Conservation (phyloP, 805 yeast species). For the Sugiyamaella valdiviana region DNA sequence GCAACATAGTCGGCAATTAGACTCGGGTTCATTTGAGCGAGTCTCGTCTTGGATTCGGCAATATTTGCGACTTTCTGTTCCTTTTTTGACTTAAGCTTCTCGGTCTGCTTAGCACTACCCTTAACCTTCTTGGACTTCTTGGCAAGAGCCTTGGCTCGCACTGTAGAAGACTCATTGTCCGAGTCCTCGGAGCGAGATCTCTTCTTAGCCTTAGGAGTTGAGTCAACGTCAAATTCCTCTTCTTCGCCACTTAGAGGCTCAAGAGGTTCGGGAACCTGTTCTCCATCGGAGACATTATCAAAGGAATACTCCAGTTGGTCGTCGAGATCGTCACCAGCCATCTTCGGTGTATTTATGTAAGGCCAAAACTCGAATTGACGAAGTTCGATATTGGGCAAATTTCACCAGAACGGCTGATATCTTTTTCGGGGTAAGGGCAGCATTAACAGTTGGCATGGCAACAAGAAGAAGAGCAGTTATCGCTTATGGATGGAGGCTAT, state of each 20-base stretch:
- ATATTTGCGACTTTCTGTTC: conserved; percentile 62
- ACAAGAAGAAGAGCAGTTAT: no score
- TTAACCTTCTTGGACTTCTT: conserved; percentile 25
- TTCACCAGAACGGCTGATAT: no score
- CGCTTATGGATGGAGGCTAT: no score
- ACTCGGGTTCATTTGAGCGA: conserved; percentile 53
- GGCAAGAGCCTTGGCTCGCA: conserved; percentile 16
- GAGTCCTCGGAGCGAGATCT: conserved; percentile 17
- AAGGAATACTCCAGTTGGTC: conserved; percentile 66
- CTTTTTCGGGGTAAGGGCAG: no score
- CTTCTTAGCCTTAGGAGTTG: conserved; percentile 14
- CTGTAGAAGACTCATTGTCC: conserved; percentile 18
- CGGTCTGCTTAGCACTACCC: conserved; percentile 17
- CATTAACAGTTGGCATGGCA: no score
- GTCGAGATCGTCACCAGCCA: conserved; percentile 63
- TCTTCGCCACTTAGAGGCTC: conserved; percentile 27
- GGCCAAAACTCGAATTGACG: neutral
- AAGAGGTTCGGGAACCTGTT: conserved; percentile 26
- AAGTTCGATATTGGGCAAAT: no score
- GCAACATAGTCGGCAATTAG: conserved; percentile 65
- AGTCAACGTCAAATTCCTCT: conserved; percentile 24
- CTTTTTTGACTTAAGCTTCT: conserved; percentile 34
- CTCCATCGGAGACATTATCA: conserved; percentile 38
- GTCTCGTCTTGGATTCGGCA: conserved; percentile 45
- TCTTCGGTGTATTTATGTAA: neutral